Evolutionary conservation across 1,139 yeast species (phyloP), one percentile per base, ranked within the genome.

Genomic region (Suhomyces anneliseae): DNA sequence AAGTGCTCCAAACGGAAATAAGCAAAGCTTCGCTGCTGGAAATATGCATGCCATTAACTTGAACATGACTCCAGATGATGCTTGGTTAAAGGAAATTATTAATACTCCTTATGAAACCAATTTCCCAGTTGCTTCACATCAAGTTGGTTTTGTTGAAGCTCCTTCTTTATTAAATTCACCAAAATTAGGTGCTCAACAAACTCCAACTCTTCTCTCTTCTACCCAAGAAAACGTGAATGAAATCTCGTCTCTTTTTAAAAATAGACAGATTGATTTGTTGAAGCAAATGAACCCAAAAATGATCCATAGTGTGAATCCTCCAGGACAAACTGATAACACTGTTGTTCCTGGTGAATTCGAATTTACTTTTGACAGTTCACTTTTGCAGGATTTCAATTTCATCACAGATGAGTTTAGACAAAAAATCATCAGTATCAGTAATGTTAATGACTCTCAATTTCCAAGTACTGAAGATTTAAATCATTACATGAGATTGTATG

Each of bases 381-480:
- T 36, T 10, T 39, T 50, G 29, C 41, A 42, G 36, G 48, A 54
- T 24, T 53, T 56, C 39, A 52, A 44, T 27, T 62, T 61, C 43
- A 79, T 83, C 48, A 74, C 79, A 2, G 79, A 47, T 40, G 78
- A 76, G 36, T 70, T 84, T 35, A 69, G 92, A 46, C 58, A 65
- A n/a, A 70, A 74, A 44, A 84, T 86, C 40, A 68, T 86, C 58
- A 60, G 62, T 27, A 68, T 72, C 41, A 81, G 85, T 56, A 76
- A 79, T 49, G 65, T 86, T 46, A 53, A 65, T n/a, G 67, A 66
- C 35, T 66, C 73, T n/a, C 84, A 85, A 53, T 82, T 90, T 54
- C 97, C 97, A 0, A 78, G 84, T 3, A 70, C 86, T 38, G 82
- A 80, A 12, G 96, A 89, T 55, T 70, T 90, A 53, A 89, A 89